Conservation (phyloP, 1,139 yeast species). For the Candida labiduridarum region DNA sequence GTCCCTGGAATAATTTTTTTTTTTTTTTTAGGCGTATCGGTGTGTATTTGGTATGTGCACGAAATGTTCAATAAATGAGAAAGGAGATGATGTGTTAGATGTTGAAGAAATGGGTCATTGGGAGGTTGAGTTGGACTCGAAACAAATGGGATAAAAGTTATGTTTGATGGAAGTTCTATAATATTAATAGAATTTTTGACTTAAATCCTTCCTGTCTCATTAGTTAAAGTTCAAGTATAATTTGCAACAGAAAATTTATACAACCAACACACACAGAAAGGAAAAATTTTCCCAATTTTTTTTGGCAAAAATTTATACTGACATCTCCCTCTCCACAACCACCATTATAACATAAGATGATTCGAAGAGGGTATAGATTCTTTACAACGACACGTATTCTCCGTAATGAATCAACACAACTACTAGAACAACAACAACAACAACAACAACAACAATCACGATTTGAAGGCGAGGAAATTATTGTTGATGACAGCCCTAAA, state of each 20-base stretch:
- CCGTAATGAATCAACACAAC: not conserved
- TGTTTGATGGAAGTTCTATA: too few relatives aligned
- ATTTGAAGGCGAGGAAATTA: not conserved
- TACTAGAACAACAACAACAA: not conserved
- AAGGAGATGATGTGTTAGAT: not conserved
- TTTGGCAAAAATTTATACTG: too few relatives aligned
- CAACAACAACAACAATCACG: too few relatives aligned
- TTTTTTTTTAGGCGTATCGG: not conserved
- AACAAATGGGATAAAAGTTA: not conserved
- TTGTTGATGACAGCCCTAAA: not conserved
- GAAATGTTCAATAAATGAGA: not conserved
- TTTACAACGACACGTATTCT: slow-evolving; percentile 1
- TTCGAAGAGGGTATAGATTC: not conserved
- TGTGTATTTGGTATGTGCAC: not conserved
- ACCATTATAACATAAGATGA: not conserved
- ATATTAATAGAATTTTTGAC: too few relatives aligned
- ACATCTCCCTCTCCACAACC: not conserved
- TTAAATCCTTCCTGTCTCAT: not conserved
- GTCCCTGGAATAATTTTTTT: not conserved
- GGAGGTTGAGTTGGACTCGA: too few relatives aligned
- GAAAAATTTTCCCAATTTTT: not conserved
- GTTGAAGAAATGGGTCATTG: not conserved
- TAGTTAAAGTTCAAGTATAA: not conserved
- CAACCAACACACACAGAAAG: not conserved
- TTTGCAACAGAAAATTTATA: slow-evolving; percentile 3